Evolutionary conservation across 1,139 yeast species (phyloP).

Genomic region (Protomyces arabidopsidicola): DNA sequence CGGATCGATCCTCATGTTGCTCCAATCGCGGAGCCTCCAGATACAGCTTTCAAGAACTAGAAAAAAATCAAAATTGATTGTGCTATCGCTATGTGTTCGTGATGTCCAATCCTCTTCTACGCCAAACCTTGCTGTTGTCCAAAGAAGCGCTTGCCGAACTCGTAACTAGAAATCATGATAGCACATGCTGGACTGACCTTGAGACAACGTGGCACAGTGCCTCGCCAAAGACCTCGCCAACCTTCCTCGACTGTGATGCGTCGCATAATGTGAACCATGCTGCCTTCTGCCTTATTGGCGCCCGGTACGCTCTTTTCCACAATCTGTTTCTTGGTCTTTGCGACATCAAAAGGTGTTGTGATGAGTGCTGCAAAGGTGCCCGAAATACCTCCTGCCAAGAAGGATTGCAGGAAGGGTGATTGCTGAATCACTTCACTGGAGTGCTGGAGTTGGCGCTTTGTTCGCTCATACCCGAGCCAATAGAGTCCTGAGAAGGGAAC

Average conservation of each 20-base stretch:
- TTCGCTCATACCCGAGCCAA: slow-evolving; percentile 76
- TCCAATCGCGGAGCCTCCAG: not conserved
- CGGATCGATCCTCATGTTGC: not conserved
- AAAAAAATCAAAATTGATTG: not conserved
- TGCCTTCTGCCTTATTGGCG: slow-evolving; percentile 24
- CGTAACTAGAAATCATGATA: slow-evolving; percentile 94
- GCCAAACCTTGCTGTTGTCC: not conserved
- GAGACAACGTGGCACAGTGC: slow-evolving; percentile 75
- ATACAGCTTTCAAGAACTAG: not conserved
- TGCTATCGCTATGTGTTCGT: not conserved
- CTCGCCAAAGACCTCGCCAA: slow-evolving; percentile 68
- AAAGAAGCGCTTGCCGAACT: slow-evolving; percentile 56
- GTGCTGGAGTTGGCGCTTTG: slow-evolving; percentile 24
- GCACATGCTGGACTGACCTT: slow-evolving; percentile 98
- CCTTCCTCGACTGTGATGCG: slow-evolving; percentile 72
- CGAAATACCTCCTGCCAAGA: slow-evolving; percentile 75
- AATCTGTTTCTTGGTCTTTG: slow-evolving; percentile 87
- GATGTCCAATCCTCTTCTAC: not conserved
- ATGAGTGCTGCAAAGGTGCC: slow-evolving; percentile 80
- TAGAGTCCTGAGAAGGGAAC: slow-evolving; percentile 95
- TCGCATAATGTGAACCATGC: slow-evolving; percentile 62
- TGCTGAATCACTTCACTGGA: slow-evolving; percentile 42
- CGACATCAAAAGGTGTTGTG: slow-evolving; percentile 96
- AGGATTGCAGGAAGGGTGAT: slow-evolving; percentile 65
- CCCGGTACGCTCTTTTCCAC: slow-evolving; percentile 37